Percentiles rank a stretch among this genome's conserved stretches.
phyloP scores from a whole-genome alignment of 2,329 filamentous ascomycete species.

The Parafenestella ontariensis region DNA sequence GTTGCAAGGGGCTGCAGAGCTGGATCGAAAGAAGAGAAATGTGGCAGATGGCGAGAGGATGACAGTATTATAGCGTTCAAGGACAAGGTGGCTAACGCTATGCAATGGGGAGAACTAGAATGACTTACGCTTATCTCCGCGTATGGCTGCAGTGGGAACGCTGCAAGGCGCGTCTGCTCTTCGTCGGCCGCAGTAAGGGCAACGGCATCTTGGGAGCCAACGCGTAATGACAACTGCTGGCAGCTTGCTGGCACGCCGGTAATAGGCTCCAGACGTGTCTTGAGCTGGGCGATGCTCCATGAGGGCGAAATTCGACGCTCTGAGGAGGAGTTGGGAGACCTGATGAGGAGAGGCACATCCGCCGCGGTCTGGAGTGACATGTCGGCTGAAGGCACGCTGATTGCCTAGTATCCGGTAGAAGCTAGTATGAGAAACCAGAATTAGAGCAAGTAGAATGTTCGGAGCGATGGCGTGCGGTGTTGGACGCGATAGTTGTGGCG shows the following conservation, averaged over 20 bases:
- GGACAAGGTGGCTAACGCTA: slow-evolving; percentile 23
- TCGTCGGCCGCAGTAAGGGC: slow-evolving; percentile 75
- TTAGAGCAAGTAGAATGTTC: slow-evolving; percentile 16
- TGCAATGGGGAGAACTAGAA: slow-evolving; percentile 15
- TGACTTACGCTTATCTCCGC: slow-evolving; percentile 79
- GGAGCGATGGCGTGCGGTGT: slow-evolving; percentile 14
- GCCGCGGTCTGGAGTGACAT: slow-evolving; percentile 60
- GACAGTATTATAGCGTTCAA: slow-evolving; percentile 5
- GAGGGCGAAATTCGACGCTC: slow-evolving; percentile 92
- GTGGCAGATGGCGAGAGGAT: slow-evolving; percentile 42
- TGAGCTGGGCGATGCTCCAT: slow-evolving; percentile 86
- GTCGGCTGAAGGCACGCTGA: slow-evolving; percentile 9
- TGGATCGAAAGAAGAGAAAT: slow-evolving; percentile 27
- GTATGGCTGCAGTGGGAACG: slow-evolving; percentile 74
- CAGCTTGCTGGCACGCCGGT: slow-evolving; percentile 85
- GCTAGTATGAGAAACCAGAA: slow-evolving; percentile 16
- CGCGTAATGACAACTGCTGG: slow-evolving; percentile 77
- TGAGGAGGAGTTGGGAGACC: slow-evolving; percentile 77
- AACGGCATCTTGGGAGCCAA: slow-evolving; percentile 67
- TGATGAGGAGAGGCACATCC: slow-evolving; percentile 77
- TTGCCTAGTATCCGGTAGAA: slow-evolving; percentile 3
- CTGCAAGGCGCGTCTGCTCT: slow-evolving; percentile 69
- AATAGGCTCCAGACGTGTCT: slow-evolving; percentile 87
- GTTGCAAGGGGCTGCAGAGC: slow-evolving; percentile 14
- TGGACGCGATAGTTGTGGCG: slow-evolving; percentile 7